Evolutionary conservation across 2,329 filamentous ascomycete species (phyloP).

Genomic region (Alternaria incomplexa): DNA sequence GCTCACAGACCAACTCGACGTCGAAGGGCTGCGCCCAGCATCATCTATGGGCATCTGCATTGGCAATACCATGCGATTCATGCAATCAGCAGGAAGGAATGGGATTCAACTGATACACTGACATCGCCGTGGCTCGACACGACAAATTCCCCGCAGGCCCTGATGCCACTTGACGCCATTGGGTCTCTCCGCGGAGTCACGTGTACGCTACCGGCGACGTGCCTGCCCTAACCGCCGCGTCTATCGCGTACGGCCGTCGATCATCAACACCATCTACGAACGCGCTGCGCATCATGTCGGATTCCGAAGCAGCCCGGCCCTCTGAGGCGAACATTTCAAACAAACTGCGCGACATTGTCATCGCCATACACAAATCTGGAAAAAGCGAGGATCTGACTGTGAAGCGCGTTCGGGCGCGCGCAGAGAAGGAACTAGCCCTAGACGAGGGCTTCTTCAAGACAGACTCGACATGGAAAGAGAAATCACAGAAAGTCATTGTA

Average conservation of each 20-base stretch:
- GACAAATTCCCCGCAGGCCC: background rate
- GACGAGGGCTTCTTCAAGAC: slow-evolving; percentile 62
- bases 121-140: background rate
- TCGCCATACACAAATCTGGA: slow-evolving; percentile 47
- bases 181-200: slow-evolving; percentile 13
- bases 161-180: slow-evolving; percentile 12
- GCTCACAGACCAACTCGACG: slow-evolving; percentile 8
- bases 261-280: slow-evolving; percentile 12
- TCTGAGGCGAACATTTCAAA: slow-evolving; percentile 48
- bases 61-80: background rate
- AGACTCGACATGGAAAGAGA: slow-evolving; percentile 62
- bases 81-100: background rate
- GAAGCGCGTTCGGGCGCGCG: slow-evolving; percentile 61
- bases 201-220: slow-evolving; percentile 20
- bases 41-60: background rate
- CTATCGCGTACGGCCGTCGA: slow-evolving; percentile 10
- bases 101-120: background rate
- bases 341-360: slow-evolving; percentile 51
- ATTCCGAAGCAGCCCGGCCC: slow-evolving; percentile 35
- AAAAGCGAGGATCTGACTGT: slow-evolving; percentile 62
- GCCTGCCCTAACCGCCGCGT: slow-evolving; percentile 17
- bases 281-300: slow-evolving; percentile 37
- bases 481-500: slow-evolving; percentile 48
- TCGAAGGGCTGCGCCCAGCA: background rate
- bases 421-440: slow-evolving; percentile 60